phyloP scores from a whole-genome alignment of 2,329 filamentous ascomycete species.

The Cordyceps tenuipes region DNA sequence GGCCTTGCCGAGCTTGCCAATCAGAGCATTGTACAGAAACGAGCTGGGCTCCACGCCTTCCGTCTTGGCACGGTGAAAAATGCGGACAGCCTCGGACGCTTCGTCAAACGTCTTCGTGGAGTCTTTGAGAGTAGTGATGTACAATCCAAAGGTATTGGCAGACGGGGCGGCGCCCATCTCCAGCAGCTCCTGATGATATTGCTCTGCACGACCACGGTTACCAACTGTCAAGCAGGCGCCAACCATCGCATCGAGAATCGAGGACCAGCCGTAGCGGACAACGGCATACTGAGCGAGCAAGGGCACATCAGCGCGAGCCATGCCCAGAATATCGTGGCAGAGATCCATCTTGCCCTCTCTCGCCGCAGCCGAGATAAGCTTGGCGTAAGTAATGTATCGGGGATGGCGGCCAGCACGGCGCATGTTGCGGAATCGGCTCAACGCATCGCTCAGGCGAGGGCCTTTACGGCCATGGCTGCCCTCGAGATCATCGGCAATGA shows the following conservation, averaged over 20 bases:
- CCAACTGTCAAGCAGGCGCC: conserved; percentile 80
- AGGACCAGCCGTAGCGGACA: conserved; percentile 92
- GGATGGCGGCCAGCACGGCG: conserved; percentile 85
- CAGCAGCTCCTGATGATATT: conserved; percentile 85
- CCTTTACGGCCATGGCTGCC: conserved; percentile 65
- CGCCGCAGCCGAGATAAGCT: conserved; percentile 84
- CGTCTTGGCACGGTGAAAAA: conserved; percentile 86
- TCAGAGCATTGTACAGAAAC: conserved; percentile 96
- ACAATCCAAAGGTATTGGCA: conserved; percentile 94
- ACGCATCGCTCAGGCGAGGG: conserved; percentile 67
- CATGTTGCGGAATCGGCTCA: conserved; percentile 84
- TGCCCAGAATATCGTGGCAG: conserved; percentile 77
- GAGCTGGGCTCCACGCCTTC: conserved; percentile 95
- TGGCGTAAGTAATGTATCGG: conserved; percentile 93
- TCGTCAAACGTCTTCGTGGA: conserved; percentile 97
- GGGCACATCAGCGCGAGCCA: conserved; percentile 85
- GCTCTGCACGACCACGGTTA: conserved; percentile 70
- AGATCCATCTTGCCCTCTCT: conserved; percentile 75
- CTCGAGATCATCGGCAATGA: conserved; percentile 86
- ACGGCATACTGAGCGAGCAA: conserved; percentile 74
- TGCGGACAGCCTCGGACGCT: conserved; percentile 91
- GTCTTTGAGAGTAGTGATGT: conserved; percentile 98
- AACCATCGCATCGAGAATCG: conserved; percentile 93
- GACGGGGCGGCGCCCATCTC: conserved; percentile 87
- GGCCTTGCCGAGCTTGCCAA: conserved; percentile 96